phyloP scores from a whole-genome alignment of 2,329 filamentous ascomycete species.

The Neocatenulostroma microsporum region DNA sequence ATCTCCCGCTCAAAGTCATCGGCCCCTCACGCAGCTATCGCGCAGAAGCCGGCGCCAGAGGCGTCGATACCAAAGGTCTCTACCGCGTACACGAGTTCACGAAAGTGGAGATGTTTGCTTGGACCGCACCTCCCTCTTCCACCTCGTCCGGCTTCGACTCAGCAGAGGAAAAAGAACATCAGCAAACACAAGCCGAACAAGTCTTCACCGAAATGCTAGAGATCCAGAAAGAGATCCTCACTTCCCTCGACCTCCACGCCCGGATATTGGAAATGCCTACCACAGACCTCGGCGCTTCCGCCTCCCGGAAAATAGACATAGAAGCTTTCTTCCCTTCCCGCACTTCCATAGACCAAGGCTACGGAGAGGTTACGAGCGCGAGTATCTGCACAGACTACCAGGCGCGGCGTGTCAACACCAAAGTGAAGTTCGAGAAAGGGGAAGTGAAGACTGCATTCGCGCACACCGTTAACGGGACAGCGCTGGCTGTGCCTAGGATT shows the following conservation, averaged over 20 bases:
- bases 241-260: constrained; percentile 69
- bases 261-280: constrained; percentile 90
- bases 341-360: constrained; percentile 58
- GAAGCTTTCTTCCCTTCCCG: constrained; percentile 90
- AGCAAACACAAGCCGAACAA: constrained; percentile 39
- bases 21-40: constrained; percentile 90
- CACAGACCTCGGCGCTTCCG: constrained; percentile 80
- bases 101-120: constrained; percentile 96
- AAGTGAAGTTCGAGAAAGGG: constrained; percentile 46
- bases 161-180: constrained; percentile 12
- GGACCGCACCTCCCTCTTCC: constrained; percentile 57
- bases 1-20: constrained; percentile 70
- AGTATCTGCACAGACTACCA: constrained; percentile 96
- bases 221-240: constrained; percentile 78
- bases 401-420: constrained; percentile 69
- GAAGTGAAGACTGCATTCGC: constrained; percentile 61
- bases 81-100: constrained; percentile 98
- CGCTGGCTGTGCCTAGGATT: constrained; percentile 81
- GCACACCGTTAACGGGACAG: constrained; percentile 90
- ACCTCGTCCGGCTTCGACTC: constrained; percentile 22
- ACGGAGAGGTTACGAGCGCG: constrained; percentile 87
- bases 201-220: constrained; percentile 79
- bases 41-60: constrained; percentile 85
- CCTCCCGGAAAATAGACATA: constrained; percentile 80
- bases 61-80: constrained; percentile 83